A percentile compares a stretch with the other conserved stretches of the same genome.
These are phyloP conservation scores for Neurospora crassa DNA, from an alignment of 2,329 filamentous ascomycete genomes.

Conservation along the genomic window DNA sequence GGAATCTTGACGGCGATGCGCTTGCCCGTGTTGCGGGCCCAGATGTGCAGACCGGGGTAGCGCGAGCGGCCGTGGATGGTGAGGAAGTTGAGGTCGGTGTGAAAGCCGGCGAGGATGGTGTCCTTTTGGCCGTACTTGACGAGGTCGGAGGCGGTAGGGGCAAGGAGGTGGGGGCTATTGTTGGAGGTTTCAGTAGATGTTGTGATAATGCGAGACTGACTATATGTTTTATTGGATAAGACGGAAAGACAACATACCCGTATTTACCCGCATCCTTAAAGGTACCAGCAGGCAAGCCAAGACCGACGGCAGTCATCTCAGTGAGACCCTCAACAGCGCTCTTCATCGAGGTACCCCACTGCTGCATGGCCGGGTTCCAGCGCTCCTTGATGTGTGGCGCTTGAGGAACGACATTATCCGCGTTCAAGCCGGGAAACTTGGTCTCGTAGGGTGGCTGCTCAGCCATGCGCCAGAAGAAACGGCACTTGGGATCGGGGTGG, in stretches of 20 bases:
- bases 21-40: conserved; percentile 52
- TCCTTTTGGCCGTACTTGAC: conserved; percentile 40
- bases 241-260: conserved; percentile 29
- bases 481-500: conserved; percentile 49
- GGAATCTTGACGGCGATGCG: conserved; percentile 51
- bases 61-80: conserved; percentile 55
- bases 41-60: conserved; percentile 52
- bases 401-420: conserved; percentile 44
- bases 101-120: conserved; percentile 54
- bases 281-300: conserved; percentile 41
- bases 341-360: conserved; percentile 52
- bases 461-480: conserved; percentile 54
- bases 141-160: conserved; percentile 51
- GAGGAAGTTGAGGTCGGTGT: conserved; percentile 56
- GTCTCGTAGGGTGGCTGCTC: conserved; percentile 44
- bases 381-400: conserved; percentile 36
- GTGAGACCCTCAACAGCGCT: conserved; percentile 43
- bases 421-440: conserved; percentile 45
- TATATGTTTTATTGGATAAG: no score
- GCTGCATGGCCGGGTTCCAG: conserved; percentile 46
- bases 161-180: conserved; percentile 47
- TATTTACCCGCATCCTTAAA: conserved; percentile 47
- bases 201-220: background rate
- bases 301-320: conserved; percentile 48
- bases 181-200: background rate